Base-by-base conservation (phyloP, 306 rosid genomes). In the Nissolia schottii region DNA sequence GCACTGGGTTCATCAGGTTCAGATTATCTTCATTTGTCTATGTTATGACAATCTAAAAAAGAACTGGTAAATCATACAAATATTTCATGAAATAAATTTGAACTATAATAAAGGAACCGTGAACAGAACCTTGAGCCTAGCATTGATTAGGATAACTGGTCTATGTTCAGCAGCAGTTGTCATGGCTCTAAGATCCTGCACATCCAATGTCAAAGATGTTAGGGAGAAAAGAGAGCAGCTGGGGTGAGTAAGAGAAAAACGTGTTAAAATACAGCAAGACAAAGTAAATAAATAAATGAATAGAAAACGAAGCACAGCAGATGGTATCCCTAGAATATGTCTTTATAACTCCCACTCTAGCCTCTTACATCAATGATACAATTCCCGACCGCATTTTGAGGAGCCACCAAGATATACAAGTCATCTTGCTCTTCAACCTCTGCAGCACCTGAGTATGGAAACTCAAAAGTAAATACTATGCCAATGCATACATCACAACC, bases 331-430 rank as follows among this genome's bases (percentile, higher is more conserved):
- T 53, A 67, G 69, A 27, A 82, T 46, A 24, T 53, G 50, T 67
- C 23, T 35, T 38, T 20, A 22, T 75, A 70, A 50, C 70, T 63
- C 71, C 60, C 50, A 53, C 72, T 61, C 54, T 22, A 51, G 64
- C 64, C 14, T 38, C 96, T 81, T 87, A 94, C 98, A 48, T 91
- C 96, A 61, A 94, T 91, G 46, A 94, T 91, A 82, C 97, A 94
- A 75, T 94, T 94, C 73, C 98, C 98, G 2, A 94, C 95, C 67
- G 98, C 98, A 80, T 94, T 94, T 80, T 94, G 98, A 75, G 98
- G 98, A 68, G 98, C 97, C 63, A 94, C 95, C 71, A 94, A 76
- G 81, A 94, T 83, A 79, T 86, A 94, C 78, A 94, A 64, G 90
- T 94, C 96, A 80, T 91, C 98, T 77, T 82, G 83, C 71, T 86